These are phyloP conservation scores for Fagopyrum homotropicum DNA, from an alignment of 148 eudicot genomes.

Conservation along the genomic window DNA sequence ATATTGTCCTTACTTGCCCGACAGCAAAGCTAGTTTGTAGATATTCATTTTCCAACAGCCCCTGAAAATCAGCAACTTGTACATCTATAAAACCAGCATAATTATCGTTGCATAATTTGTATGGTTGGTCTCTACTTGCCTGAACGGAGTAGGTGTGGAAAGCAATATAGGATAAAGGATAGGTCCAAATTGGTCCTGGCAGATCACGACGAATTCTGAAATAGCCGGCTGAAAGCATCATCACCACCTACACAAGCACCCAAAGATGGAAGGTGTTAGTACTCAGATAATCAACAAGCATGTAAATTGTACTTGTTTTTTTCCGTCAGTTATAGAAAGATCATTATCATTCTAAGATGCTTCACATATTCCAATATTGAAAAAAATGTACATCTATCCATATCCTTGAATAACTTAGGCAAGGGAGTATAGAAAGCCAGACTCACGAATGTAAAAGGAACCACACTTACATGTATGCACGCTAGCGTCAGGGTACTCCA, in stretches of 20 bases:
- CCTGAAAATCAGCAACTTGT: constrained; percentile 35
- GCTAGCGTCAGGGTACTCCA: constrained; percentile 74
- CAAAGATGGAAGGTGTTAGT: constrained; percentile 62
- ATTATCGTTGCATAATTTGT: neutral
- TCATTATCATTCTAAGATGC: too few species aligned
- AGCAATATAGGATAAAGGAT: constrained; percentile 67
- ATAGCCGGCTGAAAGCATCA: constrained; percentile 98
- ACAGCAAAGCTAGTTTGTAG: constrained; percentile 57
- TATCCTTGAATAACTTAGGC: constrained; percentile 46
- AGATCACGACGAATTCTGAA: constrained; percentile 79
- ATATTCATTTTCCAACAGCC: constrained; percentile 85
- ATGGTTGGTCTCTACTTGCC: constrained; percentile 34
- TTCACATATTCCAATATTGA: too few species aligned
- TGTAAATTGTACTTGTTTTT: too few species aligned
- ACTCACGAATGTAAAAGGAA: constrained; percentile 59
- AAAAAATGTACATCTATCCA: constrained; percentile 47
- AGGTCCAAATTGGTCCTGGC: constrained; percentile 71
- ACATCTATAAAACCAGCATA: neutral
- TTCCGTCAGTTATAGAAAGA: too few species aligned
- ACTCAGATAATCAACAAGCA: too few species aligned
- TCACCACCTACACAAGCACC: constrained; percentile 55
- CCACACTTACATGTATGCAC: constrained; percentile 62
- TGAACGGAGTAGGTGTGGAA: constrained; percentile 86
- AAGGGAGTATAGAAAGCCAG: constrained; percentile 79
- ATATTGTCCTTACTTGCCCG: constrained; percentile 72